Percentiles rank a stretch among this genome's conserved stretches.
These are phyloP conservation scores for Trichocladium antarcticum DNA, from an alignment of 495 filamentous ascomycete species.

Conservation along the genomic window DNA sequence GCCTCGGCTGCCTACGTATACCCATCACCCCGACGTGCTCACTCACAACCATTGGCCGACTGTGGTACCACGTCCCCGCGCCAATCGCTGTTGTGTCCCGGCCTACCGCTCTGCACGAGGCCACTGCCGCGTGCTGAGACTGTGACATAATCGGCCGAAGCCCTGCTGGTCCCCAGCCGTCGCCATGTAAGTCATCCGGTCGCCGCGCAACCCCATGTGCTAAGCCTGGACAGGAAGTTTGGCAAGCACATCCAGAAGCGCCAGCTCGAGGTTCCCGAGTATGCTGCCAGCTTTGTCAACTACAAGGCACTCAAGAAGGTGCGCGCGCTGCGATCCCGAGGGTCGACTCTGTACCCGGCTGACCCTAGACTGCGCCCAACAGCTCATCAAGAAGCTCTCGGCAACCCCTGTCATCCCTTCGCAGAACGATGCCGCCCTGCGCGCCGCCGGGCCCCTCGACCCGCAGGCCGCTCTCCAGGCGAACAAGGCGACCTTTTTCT, in stretches of 20 bases:
- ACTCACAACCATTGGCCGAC: conserved; percentile 2
- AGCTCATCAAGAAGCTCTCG: conserved; percentile 98
- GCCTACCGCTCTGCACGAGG: not conserved
- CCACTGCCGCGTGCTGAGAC: not conserved
- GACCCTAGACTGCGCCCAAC: conserved; percentile 12
- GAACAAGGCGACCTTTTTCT: conserved; percentile 98
- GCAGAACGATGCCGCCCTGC: conserved; percentile 48
- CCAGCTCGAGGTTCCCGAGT: conserved; percentile 97
- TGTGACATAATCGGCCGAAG: conserved; percentile 1
- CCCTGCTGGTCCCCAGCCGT: not conserved
- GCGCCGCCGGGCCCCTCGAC: conserved; percentile 42
- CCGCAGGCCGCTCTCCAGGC: conserved; percentile 88
- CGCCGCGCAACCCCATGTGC: too few relatives aligned
- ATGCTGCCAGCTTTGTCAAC: conserved; percentile 97
- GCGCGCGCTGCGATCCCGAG: conserved; percentile 4
- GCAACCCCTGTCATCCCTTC: conserved; percentile 73
- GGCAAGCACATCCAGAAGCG: conserved; percentile 98
- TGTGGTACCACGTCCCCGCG: not conserved
- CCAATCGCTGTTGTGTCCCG: not conserved
- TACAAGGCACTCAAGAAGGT: conserved; percentile 99
- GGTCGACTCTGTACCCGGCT: not conserved
- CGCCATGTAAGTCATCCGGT: conserved; percentile 4
- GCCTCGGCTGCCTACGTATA: too few relatives aligned
- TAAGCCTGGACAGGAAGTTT: conserved; percentile 67
- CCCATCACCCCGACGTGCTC: not conserved